Base-by-base conservation (phyloP, 768 basidiomycete species). In the Tricholoma hemisulphureum region DNA sequence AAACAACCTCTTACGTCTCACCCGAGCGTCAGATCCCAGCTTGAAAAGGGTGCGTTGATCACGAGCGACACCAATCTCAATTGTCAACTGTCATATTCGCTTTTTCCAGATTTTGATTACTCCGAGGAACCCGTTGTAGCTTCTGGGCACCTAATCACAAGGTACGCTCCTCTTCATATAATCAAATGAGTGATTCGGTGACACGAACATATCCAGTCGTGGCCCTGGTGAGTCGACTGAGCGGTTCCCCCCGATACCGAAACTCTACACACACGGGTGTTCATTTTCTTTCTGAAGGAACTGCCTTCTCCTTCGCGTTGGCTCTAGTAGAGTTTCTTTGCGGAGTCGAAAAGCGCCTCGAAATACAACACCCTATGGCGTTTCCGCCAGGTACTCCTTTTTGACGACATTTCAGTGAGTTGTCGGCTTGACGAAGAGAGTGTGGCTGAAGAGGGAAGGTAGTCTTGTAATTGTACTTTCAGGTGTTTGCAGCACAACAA, bases 1-100 rank as follows among this genome's bases (percentile, higher is more conserved):
- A 78, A 65, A 53, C 88, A 90, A 61, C 80, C 82, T 3, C 59
- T 93, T 45, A 93, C 91, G 28, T 93, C 91, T 14, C 91, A 93
- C 64, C 91, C 91, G 0, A 83, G 83, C 52, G 83, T 93, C 51
- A 84, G 83, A 63, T 64, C 71, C 3, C 69, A 83, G 9, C 77
- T 93, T n/a, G 81, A 82, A 53, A 68, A 76, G 13, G 72, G 89
- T 86, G 53, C 29, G 75, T 66, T 24, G 7, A 26, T 49, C 14
- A 14, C 48, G 39, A 20, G 28, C 20, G 5, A 23, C 53, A 45
- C 28, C 41, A 21, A 52, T 14, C 18, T 21, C 6, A 26, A 23
- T 23, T 29, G 45, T 59, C 32, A 56, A 28, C 35, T n/a, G n/a
- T 55, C 13, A 23, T 28, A 9, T 16, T 28, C 11, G 13, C 34